These are phyloP conservation scores for Alloteropsis semialata DNA, from an alignment of 176 grass and related monocot genomes.

Conservation along the genomic window DNA sequence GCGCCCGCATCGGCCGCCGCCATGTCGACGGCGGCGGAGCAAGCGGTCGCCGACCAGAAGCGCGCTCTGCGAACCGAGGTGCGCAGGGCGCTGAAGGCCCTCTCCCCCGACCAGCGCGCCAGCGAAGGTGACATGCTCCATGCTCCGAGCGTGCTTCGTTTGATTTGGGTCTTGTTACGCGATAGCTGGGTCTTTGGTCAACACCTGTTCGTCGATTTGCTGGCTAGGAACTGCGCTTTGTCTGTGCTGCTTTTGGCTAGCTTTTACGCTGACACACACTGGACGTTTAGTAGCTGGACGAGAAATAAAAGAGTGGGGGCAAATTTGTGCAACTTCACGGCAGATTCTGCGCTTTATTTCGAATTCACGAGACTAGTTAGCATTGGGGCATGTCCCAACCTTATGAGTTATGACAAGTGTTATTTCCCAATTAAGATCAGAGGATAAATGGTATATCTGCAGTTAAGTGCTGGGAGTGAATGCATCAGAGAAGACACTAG, in stretches of 20 bases:
- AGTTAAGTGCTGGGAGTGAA: background rate
- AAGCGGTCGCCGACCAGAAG: constrained; percentile 56
- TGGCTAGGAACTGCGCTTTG: background rate
- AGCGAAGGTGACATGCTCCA: constrained; percentile 57
- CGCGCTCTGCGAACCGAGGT: constrained; percentile 66
- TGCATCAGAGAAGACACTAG: background rate
- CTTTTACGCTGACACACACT: background rate
- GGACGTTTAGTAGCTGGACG: background rate
- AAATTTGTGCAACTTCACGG: background rate
- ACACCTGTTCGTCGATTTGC: constrained; percentile 28
- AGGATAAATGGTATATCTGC: background rate
- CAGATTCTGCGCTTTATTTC: background rate
- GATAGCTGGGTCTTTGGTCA: background rate
- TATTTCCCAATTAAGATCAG: background rate
- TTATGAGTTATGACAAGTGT: background rate
- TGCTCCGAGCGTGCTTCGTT: background rate
- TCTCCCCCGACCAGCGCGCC: constrained; percentile 61
- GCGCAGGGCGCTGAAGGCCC: constrained; percentile 65
- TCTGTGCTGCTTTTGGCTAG: background rate
- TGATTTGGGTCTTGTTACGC: background rate
- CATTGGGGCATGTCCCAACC: background rate
- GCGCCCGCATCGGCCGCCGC: background rate
- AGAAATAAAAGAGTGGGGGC: background rate
- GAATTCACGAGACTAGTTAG: background rate
- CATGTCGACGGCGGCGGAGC: constrained; percentile 41